Conservation (phyloP, 164 flowering plant genomes). For the Sedum album region DNA sequence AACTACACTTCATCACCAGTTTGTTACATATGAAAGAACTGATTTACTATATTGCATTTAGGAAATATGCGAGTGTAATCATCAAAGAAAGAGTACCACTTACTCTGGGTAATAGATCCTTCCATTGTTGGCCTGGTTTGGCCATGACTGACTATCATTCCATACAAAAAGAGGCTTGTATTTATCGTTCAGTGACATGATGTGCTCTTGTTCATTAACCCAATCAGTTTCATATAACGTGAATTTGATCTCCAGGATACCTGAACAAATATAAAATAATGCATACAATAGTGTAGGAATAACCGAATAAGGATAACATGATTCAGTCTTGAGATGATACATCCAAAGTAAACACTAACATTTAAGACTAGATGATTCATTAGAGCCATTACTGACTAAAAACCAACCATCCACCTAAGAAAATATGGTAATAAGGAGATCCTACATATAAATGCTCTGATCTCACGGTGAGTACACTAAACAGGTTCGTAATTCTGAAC, state of each 20-base stretch:
- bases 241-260: slow-evolving; percentile 43
- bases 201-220: slow-evolving; percentile 42
- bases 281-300: not conserved
- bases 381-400: too few relatives aligned
- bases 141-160: slow-evolving; percentile 45
- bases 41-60: not conserved
- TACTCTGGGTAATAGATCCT: not conserved
- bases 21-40: not conserved
- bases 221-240: slow-evolving; percentile 49
- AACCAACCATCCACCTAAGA: too few relatives aligned
- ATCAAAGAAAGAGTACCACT: not conserved
- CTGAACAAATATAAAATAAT: slow-evolving; percentile 17
- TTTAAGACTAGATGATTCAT: too few relatives aligned
- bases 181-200: slow-evolving; percentile 40
- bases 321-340: not conserved
- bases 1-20: not conserved
- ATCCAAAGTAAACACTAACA: not conserved
- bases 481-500: too few relatives aligned
- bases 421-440: too few relatives aligned
- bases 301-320: too few relatives aligned
- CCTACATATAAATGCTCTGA: too few relatives aligned
- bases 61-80: not conserved
- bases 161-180: slow-evolving; percentile 36
- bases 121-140: slow-evolving; percentile 10
- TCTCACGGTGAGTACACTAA: too few relatives aligned